phyloP scores from a whole-genome alignment of 2,329 filamentous ascomycete species.

The Claviceps humidiphila region DNA sequence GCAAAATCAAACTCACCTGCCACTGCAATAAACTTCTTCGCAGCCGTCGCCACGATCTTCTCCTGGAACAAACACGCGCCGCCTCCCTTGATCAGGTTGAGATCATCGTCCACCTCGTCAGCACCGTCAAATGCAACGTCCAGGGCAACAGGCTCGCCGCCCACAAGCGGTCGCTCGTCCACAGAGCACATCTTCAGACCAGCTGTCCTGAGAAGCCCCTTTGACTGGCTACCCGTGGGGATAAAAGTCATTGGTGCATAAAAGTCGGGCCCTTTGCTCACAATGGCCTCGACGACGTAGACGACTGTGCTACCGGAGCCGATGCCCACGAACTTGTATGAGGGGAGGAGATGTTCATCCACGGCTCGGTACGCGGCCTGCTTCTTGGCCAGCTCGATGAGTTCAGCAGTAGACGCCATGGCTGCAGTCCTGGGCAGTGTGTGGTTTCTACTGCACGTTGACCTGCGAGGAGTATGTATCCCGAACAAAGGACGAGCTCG shows the following conservation, averaged over 20 bases:
- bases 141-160: constrained; percentile 37
- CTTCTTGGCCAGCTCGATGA: constrained; percentile 62
- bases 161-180: constrained; percentile 49
- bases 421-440: constrained; percentile 8
- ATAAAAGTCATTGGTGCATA: constrained; percentile 65
- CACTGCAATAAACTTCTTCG: constrained; percentile 77
- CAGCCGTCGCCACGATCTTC: constrained; percentile 79
- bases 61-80: constrained; percentile 97
- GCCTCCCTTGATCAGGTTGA: constrained; percentile 96
- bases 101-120: constrained; percentile 85
- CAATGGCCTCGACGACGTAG: constrained; percentile 75
- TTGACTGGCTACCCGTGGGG: constrained; percentile 84
- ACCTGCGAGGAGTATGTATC: not conserved
- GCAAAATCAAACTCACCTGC: constrained; percentile 43
- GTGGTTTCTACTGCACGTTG: not conserved
- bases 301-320: constrained; percentile 72
- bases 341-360: constrained; percentile 52
- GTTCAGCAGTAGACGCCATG: constrained; percentile 23
- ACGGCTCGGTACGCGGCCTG: constrained; percentile 64
- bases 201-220: constrained; percentile 69
- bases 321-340: constrained; percentile 58
- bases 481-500: not conserved
- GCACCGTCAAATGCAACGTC: constrained; percentile 94
- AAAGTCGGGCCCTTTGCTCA: constrained; percentile 39
- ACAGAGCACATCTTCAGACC: constrained; percentile 67